These are phyloP conservation scores for Ambispora gerdemannii DNA, from an alignment of 192 early-diverging fungal species.

Conservation along the genomic window DNA sequence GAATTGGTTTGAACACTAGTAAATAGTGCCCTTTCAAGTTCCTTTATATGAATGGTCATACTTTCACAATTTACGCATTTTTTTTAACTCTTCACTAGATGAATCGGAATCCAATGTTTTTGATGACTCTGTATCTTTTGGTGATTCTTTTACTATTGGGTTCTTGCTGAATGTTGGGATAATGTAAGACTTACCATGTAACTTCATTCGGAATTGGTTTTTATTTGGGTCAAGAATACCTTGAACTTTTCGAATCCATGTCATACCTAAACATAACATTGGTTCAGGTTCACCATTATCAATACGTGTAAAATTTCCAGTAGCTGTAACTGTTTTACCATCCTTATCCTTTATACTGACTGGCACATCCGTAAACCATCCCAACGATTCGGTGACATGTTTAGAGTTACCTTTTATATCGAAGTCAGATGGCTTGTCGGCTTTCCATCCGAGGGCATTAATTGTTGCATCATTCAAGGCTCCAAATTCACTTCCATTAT, in stretches of 20 bases:
- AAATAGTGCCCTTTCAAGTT: neutral
- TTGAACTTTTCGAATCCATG: constrained; percentile 8
- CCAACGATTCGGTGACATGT: neutral
- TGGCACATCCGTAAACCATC: neutral
- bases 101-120: too few species aligned
- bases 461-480: neutral
- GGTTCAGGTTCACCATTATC: neutral
- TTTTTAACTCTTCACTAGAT: neutral
- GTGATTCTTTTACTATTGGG: neutral
- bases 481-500: neutral
- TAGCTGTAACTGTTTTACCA: neutral
- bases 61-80: neutral
- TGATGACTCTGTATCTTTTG: too few species aligned
- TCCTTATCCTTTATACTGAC: neutral
- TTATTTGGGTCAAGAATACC: neutral
- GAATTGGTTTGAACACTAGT: neutral
- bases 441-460: neutral
- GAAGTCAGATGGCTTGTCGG: neutral
- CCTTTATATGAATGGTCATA: too few species aligned
- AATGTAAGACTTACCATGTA: neutral
- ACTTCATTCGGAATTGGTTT: neutral
- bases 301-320: neutral
- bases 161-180: constrained; percentile 8
- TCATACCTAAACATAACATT: neutral
- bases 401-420: neutral